These are phyloP conservation scores for Calocybe indica DNA, from an alignment of 768 basidiomycete species.

Conservation along the genomic window DNA sequence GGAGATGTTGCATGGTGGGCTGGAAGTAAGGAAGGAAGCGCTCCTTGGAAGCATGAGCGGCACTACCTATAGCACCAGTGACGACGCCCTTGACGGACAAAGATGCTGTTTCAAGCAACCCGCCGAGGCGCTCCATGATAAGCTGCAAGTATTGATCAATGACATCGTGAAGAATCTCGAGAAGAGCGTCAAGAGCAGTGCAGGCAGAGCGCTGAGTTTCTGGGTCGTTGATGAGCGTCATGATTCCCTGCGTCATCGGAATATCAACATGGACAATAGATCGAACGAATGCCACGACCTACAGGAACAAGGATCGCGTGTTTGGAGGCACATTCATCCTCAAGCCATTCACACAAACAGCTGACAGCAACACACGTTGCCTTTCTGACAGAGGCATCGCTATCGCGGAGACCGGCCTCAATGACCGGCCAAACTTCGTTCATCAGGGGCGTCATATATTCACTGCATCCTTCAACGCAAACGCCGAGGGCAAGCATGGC, in stretches of 20 bases:
- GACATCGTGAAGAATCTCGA: constrained; percentile 88
- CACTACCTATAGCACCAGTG: constrained; percentile 96
- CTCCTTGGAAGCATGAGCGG: constrained; percentile 91
- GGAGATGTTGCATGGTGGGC: constrained; percentile 81
- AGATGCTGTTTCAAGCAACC: constrained; percentile 84
- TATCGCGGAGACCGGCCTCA: constrained; percentile 80
- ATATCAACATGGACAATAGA: background rate
- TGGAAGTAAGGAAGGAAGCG: constrained; percentile 93
- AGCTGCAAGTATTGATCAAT: constrained; percentile 88
- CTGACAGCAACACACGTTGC: constrained; percentile 95
- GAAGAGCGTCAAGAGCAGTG: constrained; percentile 91
- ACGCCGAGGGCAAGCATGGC: constrained; percentile 96
- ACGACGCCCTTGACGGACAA: constrained; percentile 87
- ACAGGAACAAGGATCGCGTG: constrained; percentile 86
- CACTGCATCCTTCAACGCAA: constrained; percentile 94
- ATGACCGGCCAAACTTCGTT: constrained; percentile 90
- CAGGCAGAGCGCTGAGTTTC: constrained; percentile 90
- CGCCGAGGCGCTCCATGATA: constrained; percentile 91
- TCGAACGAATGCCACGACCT: constrained; percentile 17
- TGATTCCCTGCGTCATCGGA: constrained; percentile 59
- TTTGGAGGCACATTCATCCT: constrained; percentile 83
- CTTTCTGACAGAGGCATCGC: constrained; percentile 82
- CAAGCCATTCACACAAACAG: constrained; percentile 96
- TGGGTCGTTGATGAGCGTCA: constrained; percentile 83
- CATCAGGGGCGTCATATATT: constrained; percentile 95